These are phyloP conservation scores for Hypoxylon perforatum DNA, from an alignment of 495 filamentous ascomycete species.

Conservation along the genomic window DNA sequence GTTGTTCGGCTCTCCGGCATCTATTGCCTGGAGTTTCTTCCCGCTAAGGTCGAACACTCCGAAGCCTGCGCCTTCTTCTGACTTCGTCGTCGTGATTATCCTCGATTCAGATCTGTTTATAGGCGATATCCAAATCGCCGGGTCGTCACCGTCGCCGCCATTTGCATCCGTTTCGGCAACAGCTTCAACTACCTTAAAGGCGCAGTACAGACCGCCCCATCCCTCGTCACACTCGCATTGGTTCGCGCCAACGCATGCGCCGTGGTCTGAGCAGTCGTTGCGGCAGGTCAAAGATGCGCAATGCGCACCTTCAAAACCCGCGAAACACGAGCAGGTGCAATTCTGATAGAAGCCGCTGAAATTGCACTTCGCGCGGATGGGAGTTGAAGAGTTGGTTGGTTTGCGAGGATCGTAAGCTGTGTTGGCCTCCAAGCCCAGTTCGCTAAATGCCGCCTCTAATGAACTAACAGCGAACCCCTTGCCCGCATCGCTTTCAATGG, in stretches of 20 bases:
- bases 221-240: constrained; percentile 42
- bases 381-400: constrained; percentile 13
- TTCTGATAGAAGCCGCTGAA: constrained; percentile 40
- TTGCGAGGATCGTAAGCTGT: constrained; percentile 42
- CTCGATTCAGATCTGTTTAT: constrained; percentile 37
- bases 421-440: constrained; percentile 34
- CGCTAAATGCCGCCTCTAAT: constrained; percentile 29
- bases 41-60: constrained; percentile 49
- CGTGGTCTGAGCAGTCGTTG: constrained; percentile 45
- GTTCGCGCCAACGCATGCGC: constrained; percentile 45
- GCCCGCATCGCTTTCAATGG: constrained; percentile 33
- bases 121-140: constrained; percentile 52
- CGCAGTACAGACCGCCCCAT: constrained; percentile 49
- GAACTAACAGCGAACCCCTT: constrained; percentile 43
- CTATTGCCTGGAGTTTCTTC: constrained; percentile 41
- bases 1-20: constrained; percentile 49
- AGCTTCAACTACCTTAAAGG: constrained; percentile 44
- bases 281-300: constrained; percentile 44
- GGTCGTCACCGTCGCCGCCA: constrained; percentile 50
- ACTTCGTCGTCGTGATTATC: constrained; percentile 51
- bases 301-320: constrained; percentile 33
- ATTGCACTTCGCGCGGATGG: constrained; percentile 25
- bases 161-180: constrained; percentile 47
- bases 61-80: constrained; percentile 44
- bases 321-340: constrained; percentile 39